phyloP scores from a whole-genome alignment of 805 yeast species.

The Myxozyma lipomycoides region DNA sequence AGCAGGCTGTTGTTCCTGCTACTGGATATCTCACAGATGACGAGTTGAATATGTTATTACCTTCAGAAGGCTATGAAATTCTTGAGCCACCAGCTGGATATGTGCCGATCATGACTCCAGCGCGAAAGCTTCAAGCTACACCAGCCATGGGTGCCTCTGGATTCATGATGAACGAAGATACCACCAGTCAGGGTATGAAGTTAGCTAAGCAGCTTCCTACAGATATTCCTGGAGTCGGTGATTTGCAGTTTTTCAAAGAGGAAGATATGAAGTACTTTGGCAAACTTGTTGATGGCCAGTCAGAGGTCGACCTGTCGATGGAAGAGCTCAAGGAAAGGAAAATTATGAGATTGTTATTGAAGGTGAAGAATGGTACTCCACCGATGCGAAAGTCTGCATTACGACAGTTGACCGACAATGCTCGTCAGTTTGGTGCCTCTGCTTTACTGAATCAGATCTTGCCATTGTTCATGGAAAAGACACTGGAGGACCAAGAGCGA shows the following conservation, averaged over 20 bases:
- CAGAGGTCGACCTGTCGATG: constrained; percentile 39
- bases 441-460: constrained; percentile 64
- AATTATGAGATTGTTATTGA: constrained; percentile 60
- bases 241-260: constrained; percentile 63
- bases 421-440: constrained; percentile 64
- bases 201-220: constrained; percentile 38
- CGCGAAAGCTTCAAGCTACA: constrained; percentile 40
- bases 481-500: constrained; percentile 75
- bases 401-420: constrained; percentile 60
- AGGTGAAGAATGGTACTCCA: constrained; percentile 75
- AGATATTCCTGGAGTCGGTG: constrained; percentile 62
- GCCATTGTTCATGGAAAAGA: constrained; percentile 68
- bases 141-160: constrained; percentile 27
- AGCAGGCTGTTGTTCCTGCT: constrained; percentile 2
- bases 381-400: constrained; percentile 63
- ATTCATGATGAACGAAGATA: constrained; percentile 54
- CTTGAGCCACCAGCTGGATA: constrained; percentile 47
- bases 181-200: constrained; percentile 36
- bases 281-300: constrained; percentile 44
- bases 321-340: constrained; percentile 58
- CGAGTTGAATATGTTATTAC: constrained; percentile 48
- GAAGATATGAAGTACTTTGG: constrained; percentile 72
- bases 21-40: constrained; percentile 41
- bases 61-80: constrained; percentile 46
- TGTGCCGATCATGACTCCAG: constrained; percentile 38